phyloP scores from a whole-genome alignment of 331 rosid genomes.

The Quercus tomentella region DNA sequence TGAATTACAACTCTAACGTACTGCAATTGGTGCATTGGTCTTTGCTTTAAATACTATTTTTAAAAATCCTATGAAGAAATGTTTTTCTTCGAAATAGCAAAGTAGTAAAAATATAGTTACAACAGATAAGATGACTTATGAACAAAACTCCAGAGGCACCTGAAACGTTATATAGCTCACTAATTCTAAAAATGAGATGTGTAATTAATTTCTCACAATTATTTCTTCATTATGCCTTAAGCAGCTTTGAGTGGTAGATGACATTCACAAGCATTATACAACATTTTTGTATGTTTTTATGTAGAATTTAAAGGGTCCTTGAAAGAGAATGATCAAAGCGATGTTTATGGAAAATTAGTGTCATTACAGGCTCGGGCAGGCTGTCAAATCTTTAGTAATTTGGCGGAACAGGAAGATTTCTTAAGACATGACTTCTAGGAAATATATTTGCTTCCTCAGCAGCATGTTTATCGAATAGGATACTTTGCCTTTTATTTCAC shows the following conservation, averaged over 20 bases:
- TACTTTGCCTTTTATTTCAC: background rate
- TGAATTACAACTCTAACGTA: no score
- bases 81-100: background rate
- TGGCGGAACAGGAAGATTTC: background rate
- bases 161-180: background rate
- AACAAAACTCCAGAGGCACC: background rate
- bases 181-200: background rate
- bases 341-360: no score
- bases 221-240: background rate
- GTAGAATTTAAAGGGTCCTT: background rate
- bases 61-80: background rate
- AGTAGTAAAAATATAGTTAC: background rate
- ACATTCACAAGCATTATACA: background rate
- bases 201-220: background rate
- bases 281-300: background rate
- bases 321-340: background rate
- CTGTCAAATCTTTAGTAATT: no score
- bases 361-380: no score
- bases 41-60: no score
- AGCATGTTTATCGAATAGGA: background rate
- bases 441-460: background rate
- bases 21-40: no score
- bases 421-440: background rate
- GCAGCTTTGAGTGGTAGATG: background rate
- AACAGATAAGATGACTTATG: background rate